These are phyloP conservation scores for Chrysanthemum seticuspe DNA, from an alignment of 129 eudicot genomes.

Conservation along the genomic window DNA sequence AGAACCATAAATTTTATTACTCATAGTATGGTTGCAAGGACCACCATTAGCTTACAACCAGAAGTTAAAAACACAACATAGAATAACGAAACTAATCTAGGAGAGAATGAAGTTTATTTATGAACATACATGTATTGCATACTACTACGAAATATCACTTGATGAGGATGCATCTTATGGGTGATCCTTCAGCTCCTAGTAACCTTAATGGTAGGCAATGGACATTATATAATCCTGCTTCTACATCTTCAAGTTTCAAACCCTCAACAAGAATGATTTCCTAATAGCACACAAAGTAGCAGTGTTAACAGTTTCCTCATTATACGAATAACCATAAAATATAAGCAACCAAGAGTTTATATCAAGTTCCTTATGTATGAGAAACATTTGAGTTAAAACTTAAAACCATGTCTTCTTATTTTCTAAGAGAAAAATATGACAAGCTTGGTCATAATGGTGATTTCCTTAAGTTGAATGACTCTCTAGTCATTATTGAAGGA, in stretches of 20 bases:
- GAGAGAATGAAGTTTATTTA: not conserved
- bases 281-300: constrained; percentile 28
- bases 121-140: not conserved
- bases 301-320: not conserved
- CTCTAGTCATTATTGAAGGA: no score
- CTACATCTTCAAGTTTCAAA: constrained; percentile 61
- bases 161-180: constrained; percentile 76
- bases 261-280: constrained; percentile 81
- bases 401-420: no score
- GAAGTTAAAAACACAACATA: not conserved
- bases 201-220: constrained; percentile 72
- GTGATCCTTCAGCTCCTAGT: constrained; percentile 77
- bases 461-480: no score
- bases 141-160: constrained; percentile 21
- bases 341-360: not conserved
- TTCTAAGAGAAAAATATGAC: no score
- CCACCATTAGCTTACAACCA: not conserved
- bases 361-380: no score
- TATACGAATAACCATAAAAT: not conserved
- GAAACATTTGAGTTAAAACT: no score
- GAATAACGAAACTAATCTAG: not conserved
- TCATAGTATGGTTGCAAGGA: no score
- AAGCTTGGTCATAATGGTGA: no score
- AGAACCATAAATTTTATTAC: no score
- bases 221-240: constrained; percentile 61